Evolutionary conservation across 2,329 filamentous ascomycete species (phyloP).

Genomic region (Fusarium newnesense): DNA sequence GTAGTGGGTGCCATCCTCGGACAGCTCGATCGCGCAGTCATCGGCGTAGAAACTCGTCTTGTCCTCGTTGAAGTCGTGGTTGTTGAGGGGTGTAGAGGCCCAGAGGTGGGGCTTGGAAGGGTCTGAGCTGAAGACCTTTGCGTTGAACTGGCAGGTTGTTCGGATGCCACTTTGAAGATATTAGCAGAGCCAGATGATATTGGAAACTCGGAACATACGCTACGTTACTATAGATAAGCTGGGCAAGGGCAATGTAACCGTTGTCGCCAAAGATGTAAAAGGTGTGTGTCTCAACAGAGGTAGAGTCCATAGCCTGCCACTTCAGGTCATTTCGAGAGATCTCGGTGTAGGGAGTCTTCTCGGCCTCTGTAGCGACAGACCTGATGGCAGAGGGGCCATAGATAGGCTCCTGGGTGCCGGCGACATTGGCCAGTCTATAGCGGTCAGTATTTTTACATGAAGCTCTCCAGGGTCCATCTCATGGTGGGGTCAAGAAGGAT

Average conservation of each 20-base stretch:
- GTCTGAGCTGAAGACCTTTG: slow-evolving; percentile 87
- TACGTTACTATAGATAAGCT: slow-evolving; percentile 98
- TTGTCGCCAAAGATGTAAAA: slow-evolving; percentile 89
- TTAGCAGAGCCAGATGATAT: slow-evolving; percentile 17
- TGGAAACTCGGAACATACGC: slow-evolving; percentile 67
- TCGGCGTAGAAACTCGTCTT: slow-evolving; percentile 87
- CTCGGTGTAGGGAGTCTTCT: slow-evolving; percentile 82
- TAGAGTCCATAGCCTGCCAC: slow-evolving; percentile 85
- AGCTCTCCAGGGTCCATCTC: slow-evolving; percentile 7
- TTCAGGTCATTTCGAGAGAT: slow-evolving; percentile 80
- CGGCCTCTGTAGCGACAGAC: slow-evolving; percentile 83
- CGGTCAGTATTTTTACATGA: slow-evolving; percentile 34
- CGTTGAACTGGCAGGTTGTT: slow-evolving; percentile 92
- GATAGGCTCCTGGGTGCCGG: slow-evolving; percentile 95
- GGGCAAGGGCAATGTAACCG: slow-evolving; percentile 80
- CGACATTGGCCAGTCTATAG: slow-evolving; percentile 77
- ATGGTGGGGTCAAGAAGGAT: slow-evolving; percentile 19
- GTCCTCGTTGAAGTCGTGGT: slow-evolving; percentile 86
- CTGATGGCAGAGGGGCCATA: slow-evolving; percentile 91
- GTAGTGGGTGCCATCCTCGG: slow-evolving; percentile 83
- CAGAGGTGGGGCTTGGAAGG: slow-evolving; percentile 80
- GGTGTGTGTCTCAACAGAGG: slow-evolving; percentile 91
- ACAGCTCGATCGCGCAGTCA: slow-evolving; percentile 85
- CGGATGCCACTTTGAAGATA: slow-evolving; percentile 76
- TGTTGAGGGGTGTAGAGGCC: slow-evolving; percentile 81